Conservation (phyloP, 2,329 filamentous ascomycete genomes). For the Keithomyces neogunnii region DNA sequence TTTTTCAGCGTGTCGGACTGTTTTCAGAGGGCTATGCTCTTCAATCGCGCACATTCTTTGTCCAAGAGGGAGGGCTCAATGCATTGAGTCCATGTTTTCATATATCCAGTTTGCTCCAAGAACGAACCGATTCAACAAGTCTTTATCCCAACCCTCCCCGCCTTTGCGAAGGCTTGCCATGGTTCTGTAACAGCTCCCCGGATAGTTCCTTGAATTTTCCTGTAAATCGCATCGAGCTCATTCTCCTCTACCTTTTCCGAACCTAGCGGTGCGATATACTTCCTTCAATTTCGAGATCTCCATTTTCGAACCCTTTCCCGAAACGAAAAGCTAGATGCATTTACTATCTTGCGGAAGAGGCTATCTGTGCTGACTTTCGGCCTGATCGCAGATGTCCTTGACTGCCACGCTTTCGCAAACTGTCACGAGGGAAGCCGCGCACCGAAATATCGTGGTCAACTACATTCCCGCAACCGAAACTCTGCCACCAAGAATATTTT, state of each 20-base stretch:
- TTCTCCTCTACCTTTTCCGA: neutral
- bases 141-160: neutral
- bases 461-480: neutral
- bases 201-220: neutral
- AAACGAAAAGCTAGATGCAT: neutral
- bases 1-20: neutral
- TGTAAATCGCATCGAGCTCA: neutral
- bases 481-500: slow-evolving; percentile 2
- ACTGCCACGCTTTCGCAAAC: slow-evolving; percentile 4
- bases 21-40: too few relatives aligned
- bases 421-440: neutral
- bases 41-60: too few relatives aligned
- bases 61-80: neutral
- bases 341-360: neutral
- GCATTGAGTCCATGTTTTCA: neutral
- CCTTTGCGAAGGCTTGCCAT: neutral
- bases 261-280: too few relatives aligned
- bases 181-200: neutral
- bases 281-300: too few relatives aligned
- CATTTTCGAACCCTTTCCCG: neutral
- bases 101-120: neutral
- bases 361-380: slow-evolving; percentile 5
- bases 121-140: neutral
- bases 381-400: slow-evolving; percentile 4
- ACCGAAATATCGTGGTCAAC: neutral